A percentile compares a stretch with the other conserved stretches of the same genome.
These are phyloP conservation scores for Dipodascus albidus DNA, from an alignment of 805 yeast genomes.

Conservation along the genomic window DNA sequence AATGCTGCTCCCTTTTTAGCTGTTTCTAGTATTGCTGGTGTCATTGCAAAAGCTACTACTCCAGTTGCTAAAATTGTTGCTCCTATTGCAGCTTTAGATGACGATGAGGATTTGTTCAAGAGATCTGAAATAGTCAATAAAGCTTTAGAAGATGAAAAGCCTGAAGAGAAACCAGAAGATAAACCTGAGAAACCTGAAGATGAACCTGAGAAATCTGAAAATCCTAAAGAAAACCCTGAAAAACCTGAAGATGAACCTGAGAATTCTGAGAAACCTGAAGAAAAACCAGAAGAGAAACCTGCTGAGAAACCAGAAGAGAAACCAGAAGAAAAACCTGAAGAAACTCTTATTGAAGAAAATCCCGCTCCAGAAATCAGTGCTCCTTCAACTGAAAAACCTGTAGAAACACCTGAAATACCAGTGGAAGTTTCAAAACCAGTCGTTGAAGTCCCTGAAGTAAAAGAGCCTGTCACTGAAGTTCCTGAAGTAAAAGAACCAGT, in stretches of 20 bases:
- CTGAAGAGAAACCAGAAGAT: not conserved
- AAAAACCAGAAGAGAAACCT: not conserved
- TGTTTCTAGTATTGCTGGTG: not conserved
- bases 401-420: not conserved
- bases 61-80: not conserved
- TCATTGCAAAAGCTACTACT: not conserved
- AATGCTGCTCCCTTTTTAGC: not conserved
- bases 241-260: not conserved
- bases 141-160: not conserved
- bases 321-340: not conserved
- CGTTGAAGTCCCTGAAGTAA: not conserved
- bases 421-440: slow-evolving; percentile 3
- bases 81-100: not conserved
- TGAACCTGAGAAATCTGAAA: not conserved
- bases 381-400: not conserved
- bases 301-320: not conserved
- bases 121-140: not conserved
- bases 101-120: not conserved
- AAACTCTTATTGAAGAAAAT: too few relatives aligned
- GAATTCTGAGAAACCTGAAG: not conserved
- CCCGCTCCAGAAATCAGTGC: not conserved
- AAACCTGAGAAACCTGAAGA: not conserved
- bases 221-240: not conserved
- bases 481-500: not conserved
- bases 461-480: not conserved